Conservation (phyloP, 768 basidiomycete species). For the Roridomyces roridus region DNA sequence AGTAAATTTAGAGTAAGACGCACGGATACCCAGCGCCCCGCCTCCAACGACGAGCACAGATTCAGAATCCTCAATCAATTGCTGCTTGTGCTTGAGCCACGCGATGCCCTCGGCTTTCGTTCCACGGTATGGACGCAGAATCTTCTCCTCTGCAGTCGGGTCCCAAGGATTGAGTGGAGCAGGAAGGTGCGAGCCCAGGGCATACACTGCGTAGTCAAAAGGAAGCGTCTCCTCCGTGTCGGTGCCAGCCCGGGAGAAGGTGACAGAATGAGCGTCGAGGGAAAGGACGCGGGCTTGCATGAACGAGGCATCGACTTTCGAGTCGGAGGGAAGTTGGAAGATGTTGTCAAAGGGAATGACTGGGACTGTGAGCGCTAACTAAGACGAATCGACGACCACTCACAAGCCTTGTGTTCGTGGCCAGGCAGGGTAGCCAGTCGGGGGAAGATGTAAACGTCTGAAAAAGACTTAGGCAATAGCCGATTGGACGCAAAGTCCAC, state of each 20-base stretch:
- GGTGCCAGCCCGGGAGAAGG: conserved; percentile 51
- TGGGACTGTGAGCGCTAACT: neutral
- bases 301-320: conserved; percentile 31
- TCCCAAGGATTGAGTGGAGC: conserved; percentile 62
- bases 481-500: conserved; percentile 7
- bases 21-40: conserved; percentile 76
- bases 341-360: conserved; percentile 64
- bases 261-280: conserved; percentile 45
- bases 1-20: conserved; percentile 28
- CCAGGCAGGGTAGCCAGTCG: conserved; percentile 62
- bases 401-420: conserved; percentile 72
- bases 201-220: conserved; percentile 67
- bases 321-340: conserved; percentile 36
- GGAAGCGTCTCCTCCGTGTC: conserved; percentile 35
- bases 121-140: conserved; percentile 39
- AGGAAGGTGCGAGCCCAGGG: conserved; percentile 64
- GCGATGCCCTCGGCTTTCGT: conserved; percentile 54
- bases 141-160: conserved; percentile 24
- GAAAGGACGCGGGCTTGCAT: conserved; percentile 54
- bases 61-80: conserved; percentile 48
- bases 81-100: conserved; percentile 60
- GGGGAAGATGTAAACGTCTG: conserved; percentile 65
- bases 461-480: neutral
- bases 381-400: conserved; percentile 21
- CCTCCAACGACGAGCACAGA: conserved; percentile 73